phyloP scores from a whole-genome alignment of 1,284 basidiomycete species.

The Fomitiporia mediterranea region DNA sequence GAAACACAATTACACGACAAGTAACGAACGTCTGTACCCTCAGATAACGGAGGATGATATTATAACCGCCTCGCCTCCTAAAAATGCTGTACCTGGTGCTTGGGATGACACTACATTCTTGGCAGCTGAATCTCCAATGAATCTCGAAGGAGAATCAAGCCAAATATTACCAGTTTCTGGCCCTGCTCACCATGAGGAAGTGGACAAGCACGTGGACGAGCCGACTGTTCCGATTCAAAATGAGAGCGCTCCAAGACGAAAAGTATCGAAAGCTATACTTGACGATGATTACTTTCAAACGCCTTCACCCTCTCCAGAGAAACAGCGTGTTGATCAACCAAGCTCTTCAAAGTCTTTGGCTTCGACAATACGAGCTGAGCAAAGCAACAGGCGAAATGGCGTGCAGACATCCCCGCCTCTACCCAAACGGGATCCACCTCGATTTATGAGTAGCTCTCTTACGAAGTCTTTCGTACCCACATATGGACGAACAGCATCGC shows the following conservation, averaged over 20 bases:
- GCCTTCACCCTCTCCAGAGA: background rate
- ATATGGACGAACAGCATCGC: background rate
- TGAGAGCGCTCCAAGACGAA: background rate
- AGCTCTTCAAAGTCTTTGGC: background rate
- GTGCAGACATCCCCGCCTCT: background rate
- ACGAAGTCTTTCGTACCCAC: background rate
- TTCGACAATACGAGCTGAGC: background rate
- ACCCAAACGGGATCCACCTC: conserved; percentile 9
- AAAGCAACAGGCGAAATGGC: background rate
- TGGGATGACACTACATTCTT: background rate
- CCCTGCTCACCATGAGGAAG: background rate
- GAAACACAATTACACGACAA: background rate
- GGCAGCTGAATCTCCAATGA: background rate
- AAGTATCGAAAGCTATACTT: background rate
- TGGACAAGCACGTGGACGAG: background rate
- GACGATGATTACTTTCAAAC: background rate
- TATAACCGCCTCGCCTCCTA: background rate
- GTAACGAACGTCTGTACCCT: background rate
- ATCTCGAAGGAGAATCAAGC: too few species aligned
- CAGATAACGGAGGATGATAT: background rate
- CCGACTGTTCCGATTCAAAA: background rate
- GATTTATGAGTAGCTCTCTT: background rate
- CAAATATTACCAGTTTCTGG: background rate
- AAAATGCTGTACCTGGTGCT: background rate
- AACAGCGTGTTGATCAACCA: background rate